A percentile compares a stretch with the other conserved stretches of the same genome.
phyloP scores from a whole-genome alignment of 495 filamentous ascomycete genomes.

The Evernia prunastri region DNA sequence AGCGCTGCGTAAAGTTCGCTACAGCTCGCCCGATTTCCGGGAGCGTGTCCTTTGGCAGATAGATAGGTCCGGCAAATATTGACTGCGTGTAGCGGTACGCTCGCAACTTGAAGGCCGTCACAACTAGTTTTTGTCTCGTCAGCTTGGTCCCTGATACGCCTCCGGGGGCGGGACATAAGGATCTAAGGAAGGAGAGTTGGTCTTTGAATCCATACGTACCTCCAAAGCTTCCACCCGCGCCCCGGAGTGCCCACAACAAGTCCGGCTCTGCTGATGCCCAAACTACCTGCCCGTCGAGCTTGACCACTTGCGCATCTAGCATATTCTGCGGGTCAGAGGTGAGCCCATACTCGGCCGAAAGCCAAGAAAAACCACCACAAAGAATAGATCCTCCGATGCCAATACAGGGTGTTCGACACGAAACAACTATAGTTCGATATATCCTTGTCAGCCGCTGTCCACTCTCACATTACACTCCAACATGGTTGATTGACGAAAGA shows the following conservation, averaged over 20 bases:
- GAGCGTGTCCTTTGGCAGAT: background rate
- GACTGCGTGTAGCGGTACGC: slow-evolving; percentile 1
- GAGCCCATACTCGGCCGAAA: background rate
- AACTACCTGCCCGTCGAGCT: background rate
- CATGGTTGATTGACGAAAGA: background rate
- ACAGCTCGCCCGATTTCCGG: background rate
- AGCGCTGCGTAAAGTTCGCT: background rate
- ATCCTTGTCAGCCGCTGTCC: background rate
- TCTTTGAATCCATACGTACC: background rate
- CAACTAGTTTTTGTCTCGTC: background rate
- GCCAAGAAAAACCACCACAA: background rate
- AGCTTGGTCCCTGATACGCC: background rate
- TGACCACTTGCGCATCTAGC: background rate
- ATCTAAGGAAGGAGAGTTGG: background rate
- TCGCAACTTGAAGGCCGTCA: background rate
- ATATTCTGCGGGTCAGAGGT: background rate
- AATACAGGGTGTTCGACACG: background rate
- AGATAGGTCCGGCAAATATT: background rate
- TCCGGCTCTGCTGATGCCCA: background rate
- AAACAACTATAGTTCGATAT: background rate
- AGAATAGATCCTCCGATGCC: slow-evolving; percentile 1
- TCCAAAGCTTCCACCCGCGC: background rate
- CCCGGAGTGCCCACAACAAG: background rate
- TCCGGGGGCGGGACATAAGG: background rate
- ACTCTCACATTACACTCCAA: too few species aligned